phyloP scores from a whole-genome alignment of 345 rosid species.

The Boechera divaricarpa region DNA sequence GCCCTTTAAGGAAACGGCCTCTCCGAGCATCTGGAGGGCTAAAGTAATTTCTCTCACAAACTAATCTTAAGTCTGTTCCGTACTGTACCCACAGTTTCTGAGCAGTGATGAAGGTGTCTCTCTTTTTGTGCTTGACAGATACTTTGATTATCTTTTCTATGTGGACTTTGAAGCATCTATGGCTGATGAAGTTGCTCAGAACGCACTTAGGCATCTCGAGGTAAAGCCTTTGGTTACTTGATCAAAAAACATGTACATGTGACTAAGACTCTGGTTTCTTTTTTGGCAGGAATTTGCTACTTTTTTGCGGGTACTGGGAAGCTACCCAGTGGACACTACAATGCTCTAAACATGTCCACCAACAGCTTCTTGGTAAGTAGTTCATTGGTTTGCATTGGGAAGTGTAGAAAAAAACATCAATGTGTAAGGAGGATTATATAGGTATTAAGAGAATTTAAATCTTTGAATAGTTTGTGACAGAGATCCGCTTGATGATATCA shows the following conservation, averaged over 20 bases:
- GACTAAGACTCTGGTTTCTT: background rate
- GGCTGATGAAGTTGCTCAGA: conserved; percentile 92
- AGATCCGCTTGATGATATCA: conserved; percentile 23
- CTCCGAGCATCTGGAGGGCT: conserved; percentile 71
- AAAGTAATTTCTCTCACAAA: conserved; percentile 50
- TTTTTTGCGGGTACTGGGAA: conserved; percentile 92
- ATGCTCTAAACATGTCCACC: conserved; percentile 48
- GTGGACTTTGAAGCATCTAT: conserved; percentile 98
- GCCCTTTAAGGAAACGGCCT: conserved; percentile 76
- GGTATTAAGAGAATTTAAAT: background rate
- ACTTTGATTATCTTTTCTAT: conserved; percentile 89
- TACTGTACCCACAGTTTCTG: background rate
- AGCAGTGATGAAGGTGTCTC: conserved; percentile 8
- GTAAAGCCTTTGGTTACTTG: conserved; percentile 44
- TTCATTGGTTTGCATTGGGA: background rate
- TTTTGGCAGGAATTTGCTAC: conserved; percentile 85
- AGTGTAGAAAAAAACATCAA: background rate
- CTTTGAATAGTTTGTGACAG: conserved; percentile 10
- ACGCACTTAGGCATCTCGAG: conserved; percentile 85
- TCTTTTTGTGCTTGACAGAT: conserved; percentile 50
- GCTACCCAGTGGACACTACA: conserved; percentile 88
- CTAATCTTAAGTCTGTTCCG: background rate
- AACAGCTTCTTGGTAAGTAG: conserved; percentile 16
- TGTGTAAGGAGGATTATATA: background rate
- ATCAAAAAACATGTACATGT: background rate